Conservation (phyloP, 2,329 filamentous ascomycete genomes). For the Chrysoporthe cubensis region DNA sequence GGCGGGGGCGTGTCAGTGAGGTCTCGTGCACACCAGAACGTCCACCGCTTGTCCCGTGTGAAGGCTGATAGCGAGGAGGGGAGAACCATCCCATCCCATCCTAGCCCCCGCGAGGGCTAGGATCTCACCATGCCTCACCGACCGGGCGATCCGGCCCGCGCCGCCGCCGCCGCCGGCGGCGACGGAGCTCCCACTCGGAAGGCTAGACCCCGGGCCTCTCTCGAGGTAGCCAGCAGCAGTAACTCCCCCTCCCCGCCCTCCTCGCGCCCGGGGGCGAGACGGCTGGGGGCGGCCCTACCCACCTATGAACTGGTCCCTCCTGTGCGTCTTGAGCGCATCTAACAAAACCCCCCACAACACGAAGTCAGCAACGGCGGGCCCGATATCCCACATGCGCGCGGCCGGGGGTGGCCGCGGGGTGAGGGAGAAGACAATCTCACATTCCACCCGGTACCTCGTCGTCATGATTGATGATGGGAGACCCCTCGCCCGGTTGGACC, state of each 20-base stretch:
- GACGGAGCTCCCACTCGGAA: no score
- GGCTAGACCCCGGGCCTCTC: no score
- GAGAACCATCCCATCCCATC: no score
- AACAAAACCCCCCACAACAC: conserved; percentile 16
- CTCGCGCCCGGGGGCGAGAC: no score
- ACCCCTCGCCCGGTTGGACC: no score
- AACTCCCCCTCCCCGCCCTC: no score
- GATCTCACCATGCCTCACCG: no score
- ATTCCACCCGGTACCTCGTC: conserved; percentile 72
- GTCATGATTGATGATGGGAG: conserved; percentile 50
- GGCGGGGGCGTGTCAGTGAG: background rate
- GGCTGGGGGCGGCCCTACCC: conserved; percentile 32
- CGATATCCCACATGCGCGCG: background rate
- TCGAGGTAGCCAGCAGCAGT: background rate
- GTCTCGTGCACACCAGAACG: background rate
- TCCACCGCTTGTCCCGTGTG: no score
- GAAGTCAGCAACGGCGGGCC: conserved; percentile 18
- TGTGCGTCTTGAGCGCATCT: conserved; percentile 78
- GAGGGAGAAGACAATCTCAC: conserved; percentile 49
- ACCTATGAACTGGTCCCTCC: conserved; percentile 87
- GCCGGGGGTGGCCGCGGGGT: background rate
- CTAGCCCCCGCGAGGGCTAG: no score
- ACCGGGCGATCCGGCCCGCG: no score
- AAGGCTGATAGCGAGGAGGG: background rate
- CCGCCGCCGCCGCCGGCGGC: no score